phyloP scores from a whole-genome alignment of 495 filamentous ascomycete genomes.

The Rostrohypoxylon terebratum region DNA sequence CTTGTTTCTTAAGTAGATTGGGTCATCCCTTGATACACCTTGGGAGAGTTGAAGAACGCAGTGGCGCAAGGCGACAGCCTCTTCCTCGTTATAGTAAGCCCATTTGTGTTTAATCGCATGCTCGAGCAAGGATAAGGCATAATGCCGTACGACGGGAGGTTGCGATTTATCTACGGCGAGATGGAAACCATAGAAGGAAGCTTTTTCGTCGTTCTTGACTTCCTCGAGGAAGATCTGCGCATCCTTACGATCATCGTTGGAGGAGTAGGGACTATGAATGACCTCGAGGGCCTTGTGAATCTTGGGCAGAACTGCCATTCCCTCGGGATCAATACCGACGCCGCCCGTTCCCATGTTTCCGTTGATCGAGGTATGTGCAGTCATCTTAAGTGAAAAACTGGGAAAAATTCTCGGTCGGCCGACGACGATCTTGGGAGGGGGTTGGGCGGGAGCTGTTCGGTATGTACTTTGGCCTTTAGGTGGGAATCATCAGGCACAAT shows the following conservation, averaged over 20 bases:
- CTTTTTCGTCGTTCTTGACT: constrained; percentile 79
- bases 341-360: constrained; percentile 50
- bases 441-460: constrained; percentile 44
- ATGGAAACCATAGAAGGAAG: constrained; percentile 85
- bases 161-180: constrained; percentile 79
- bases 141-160: constrained; percentile 87
- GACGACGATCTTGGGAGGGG: constrained; percentile 47
- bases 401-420: constrained; percentile 37
- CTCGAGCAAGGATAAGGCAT: constrained; percentile 90
- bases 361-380: constrained; percentile 45
- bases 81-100: constrained; percentile 72
- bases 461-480: constrained; percentile 42
- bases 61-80: constrained; percentile 71
- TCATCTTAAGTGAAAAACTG: constrained; percentile 32
- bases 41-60: constrained; percentile 86
- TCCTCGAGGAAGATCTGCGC: constrained; percentile 86
- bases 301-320: constrained; percentile 57
- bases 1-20: constrained; percentile 89
- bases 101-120: constrained; percentile 86
- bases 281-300: constrained; percentile 87
- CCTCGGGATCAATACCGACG: constrained; percentile 43
- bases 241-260: constrained; percentile 85
- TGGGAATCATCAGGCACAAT: constrained; percentile 46
- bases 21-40: constrained; percentile 76
- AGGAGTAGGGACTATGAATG: constrained; percentile 83